Evolutionary conservation across 192 early-diverging fungal species (phyloP), one percentile per base, ranked within the genome.

Genomic region (Helicostylum pulchrum): DNA sequence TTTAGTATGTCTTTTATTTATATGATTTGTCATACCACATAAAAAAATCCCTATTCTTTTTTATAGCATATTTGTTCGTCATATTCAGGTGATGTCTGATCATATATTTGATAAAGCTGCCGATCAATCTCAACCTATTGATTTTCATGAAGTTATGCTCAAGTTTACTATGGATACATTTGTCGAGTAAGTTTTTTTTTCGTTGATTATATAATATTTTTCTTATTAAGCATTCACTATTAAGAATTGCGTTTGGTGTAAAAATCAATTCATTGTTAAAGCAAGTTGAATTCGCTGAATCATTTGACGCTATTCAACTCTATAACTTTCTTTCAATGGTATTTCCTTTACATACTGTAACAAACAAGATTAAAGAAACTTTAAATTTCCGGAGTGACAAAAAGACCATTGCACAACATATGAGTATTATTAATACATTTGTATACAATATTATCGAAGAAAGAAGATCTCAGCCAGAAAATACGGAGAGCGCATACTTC

Each of bases 151-250:
- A 23, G 15, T 76, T 14, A 76, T 81, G 67, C 72, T 65, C 57
- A 72, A 71, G n/a, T 81, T 64, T 42, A 81, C 79, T 0, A 53
- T 81, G 43, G 78, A 80, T 43, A 68, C 73, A 0, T 80, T 80
- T 49, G 76, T 76, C 14, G 57, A 71, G 71, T 75, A 67, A 39
- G 76, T 61, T 19, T 4, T 71, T 36, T 32, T 17, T 49, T 21
- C 19, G 8, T 15, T 10, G 7, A 44, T 53, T 14, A 7, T 52
- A 1, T 6, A 11, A 15, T 23, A 45, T 11, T 80, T 82, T 9
- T 44, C 36, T 60, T 14, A 14, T 2, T 26, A 26, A 26, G 26
- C 26, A 26, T 26, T 21, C 31, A 1, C 17, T 26, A 19, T 12
- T 32, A 45, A 17, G n/a, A 20, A 14, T 17, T 48, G 72, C 66